Conservation (phyloP, 306 rosid species). For the Vigna reflexopilosa region DNA sequence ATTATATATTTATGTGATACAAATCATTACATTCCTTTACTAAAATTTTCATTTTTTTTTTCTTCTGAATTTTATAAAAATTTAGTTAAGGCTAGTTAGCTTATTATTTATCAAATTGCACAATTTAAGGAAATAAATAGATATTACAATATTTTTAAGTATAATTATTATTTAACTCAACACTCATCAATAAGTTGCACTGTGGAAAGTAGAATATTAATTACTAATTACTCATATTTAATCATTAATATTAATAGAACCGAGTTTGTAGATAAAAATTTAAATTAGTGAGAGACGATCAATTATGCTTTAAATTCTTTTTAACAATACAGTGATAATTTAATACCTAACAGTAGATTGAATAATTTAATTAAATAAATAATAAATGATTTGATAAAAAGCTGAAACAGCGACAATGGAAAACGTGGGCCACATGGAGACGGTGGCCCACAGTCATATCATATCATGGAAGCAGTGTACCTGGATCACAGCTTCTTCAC, state of each 20-base stretch:
- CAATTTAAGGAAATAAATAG: too few species aligned
- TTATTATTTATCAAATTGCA: too few species aligned
- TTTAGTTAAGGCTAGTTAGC: background rate
- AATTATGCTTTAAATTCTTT: background rate
- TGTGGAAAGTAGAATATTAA: too few species aligned
- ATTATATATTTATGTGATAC: background rate
- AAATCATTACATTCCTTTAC: background rate
- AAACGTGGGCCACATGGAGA: conserved; percentile 43
- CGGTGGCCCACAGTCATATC: conserved; percentile 36
- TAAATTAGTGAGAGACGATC: too few species aligned
- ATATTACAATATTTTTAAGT: too few species aligned
- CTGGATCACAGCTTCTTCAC: conserved; percentile 9
- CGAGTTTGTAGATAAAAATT: background rate
- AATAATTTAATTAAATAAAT: background rate
- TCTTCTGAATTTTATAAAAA: background rate
- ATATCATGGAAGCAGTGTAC: conserved; percentile 6
- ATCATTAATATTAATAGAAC: background rate
- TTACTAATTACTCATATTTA: too few species aligned
- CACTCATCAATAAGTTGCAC: too few species aligned
- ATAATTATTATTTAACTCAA: too few species aligned
- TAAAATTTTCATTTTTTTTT: background rate
- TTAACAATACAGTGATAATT: background rate
- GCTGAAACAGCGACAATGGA: background rate
- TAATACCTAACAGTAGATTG: background rate
- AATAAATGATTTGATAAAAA: conserved; percentile 8